phyloP scores from a whole-genome alignment of 805 yeast genomes.

The Blastobotrys chiropterorum region DNA sequence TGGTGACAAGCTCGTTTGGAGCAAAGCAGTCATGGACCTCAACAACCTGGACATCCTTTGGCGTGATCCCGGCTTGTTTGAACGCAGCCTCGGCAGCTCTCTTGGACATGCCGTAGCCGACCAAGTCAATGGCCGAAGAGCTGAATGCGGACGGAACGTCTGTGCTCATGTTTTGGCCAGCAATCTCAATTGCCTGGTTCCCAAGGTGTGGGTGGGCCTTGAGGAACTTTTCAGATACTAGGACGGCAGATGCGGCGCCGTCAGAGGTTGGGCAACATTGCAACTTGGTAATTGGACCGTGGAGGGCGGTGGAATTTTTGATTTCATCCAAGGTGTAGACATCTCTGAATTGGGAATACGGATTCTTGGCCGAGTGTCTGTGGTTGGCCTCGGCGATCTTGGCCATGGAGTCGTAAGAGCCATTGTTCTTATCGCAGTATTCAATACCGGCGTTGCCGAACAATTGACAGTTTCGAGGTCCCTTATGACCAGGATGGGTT shows the following conservation, averaged over 20 bases:
- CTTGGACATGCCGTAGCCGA: conserved; percentile 22
- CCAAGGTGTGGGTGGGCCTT: conserved; percentile 18
- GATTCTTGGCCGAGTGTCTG: conserved; percentile 23
- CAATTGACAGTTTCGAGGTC: conserved; percentile 21
- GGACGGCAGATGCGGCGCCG: conserved; percentile 24
- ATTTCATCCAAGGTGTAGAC: conserved; percentile 23
- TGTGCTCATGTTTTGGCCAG: conserved; percentile 21
- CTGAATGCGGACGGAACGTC: conserved; percentile 19
- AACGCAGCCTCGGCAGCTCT: conserved; percentile 18
- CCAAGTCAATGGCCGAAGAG: conserved; percentile 17
- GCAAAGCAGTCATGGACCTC: conserved; percentile 26
- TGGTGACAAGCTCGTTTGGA: conserved; percentile 22
- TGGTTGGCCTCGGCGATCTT: conserved; percentile 22
- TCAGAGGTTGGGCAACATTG: conserved; percentile 26
- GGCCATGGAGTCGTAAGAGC: conserved; percentile 18
- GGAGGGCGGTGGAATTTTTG: conserved; percentile 20
- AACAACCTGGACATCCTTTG: conserved; percentile 23
- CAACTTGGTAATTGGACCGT: conserved; percentile 20
- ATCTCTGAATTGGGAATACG: conserved; percentile 23
- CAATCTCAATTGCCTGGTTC: conserved; percentile 22
- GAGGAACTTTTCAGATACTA: conserved; percentile 22
- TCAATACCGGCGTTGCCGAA: conserved; percentile 24
- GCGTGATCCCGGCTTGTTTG: conserved; percentile 16
- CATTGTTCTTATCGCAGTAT: conserved; percentile 16
- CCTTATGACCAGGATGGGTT: conserved; percentile 12